Conservation (phyloP, 1,139 yeast species). For the Diutina siamensis region DNA sequence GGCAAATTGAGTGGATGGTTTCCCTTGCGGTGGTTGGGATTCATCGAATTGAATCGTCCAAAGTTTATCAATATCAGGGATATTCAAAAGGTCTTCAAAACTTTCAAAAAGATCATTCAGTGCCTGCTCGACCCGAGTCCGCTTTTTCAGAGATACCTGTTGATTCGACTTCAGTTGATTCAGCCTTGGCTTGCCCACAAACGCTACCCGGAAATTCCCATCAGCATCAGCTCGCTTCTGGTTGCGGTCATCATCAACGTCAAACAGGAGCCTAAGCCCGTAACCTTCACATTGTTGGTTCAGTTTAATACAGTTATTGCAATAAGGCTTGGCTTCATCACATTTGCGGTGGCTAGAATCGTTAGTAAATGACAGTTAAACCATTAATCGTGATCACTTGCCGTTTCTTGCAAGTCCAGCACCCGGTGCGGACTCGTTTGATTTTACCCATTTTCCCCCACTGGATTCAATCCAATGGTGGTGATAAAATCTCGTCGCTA, state of each 20-base stretch:
- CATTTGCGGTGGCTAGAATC: neutral
- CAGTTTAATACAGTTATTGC: neutral
- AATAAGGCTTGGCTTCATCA: neutral
- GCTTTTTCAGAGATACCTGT: neutral
- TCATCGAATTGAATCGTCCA: conserved; percentile 5
- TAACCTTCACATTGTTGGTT: conserved; percentile 1
- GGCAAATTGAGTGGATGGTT: too few species aligned
- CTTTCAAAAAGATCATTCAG: conserved; percentile 13
- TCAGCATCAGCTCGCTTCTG: neutral
- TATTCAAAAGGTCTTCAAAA: conserved; percentile 14
- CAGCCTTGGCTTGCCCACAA: neutral
- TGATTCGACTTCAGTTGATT: neutral
- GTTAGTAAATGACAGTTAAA: neutral
- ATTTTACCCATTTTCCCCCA: conserved; percentile 16
- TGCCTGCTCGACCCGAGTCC: neutral
- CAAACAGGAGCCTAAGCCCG: neutral
- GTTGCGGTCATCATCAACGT: conserved; percentile 4
- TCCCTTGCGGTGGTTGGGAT: too few species aligned
- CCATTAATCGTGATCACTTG: conserved; percentile 11
- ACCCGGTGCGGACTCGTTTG: conserved; percentile 38
- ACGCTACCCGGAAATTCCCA: conserved; percentile 2
- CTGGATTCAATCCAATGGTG: neutral
- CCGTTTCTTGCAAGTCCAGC: conserved; percentile 36
- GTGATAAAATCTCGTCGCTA: neutral
- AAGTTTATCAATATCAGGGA: conserved; percentile 7